A percentile compares a stretch with the other conserved stretches of the same genome.
Conservation (phyloP, 139 green algal species). For the Pleodorina starrii region DNA sequence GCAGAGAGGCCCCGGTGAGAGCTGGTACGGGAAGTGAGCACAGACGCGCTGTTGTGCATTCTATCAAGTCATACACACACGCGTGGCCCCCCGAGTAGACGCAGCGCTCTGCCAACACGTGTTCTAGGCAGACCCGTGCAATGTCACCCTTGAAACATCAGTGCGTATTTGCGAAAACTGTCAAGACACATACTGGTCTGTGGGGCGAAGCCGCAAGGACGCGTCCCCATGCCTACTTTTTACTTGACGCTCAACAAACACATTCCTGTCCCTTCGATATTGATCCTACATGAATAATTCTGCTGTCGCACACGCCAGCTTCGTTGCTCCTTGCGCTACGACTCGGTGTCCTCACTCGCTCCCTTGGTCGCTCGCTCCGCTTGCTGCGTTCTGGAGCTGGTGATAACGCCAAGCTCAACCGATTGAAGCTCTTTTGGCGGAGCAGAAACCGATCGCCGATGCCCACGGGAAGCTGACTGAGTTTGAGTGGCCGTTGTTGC, state of each 20-base stretch:
- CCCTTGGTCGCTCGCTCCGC: neutral
- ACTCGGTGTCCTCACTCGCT: neutral
- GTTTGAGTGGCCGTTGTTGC: neutral
- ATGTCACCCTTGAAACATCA: no score
- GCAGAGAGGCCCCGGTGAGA: no score
- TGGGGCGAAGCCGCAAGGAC: no score
- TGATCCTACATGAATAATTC: neutral
- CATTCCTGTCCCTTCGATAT: neutral
- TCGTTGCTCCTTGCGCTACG: neutral
- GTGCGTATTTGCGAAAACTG: no score
- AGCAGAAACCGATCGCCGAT: neutral
- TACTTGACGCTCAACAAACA: neutral
- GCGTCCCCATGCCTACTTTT: no score
- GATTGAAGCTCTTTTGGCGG: neutral
- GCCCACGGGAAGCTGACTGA: neutral
- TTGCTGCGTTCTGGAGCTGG: neutral
- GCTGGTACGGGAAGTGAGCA: no score
- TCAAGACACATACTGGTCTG: no score
- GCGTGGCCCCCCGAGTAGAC: no score
- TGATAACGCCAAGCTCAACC: slow-evolving; percentile 17
- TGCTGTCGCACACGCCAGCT: neutral
- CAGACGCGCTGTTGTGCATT: no score
- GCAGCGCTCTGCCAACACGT: no score
- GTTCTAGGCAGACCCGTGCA: no score
- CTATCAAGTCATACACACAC: no score